These are phyloP conservation scores for Petunia axillaris DNA, from an alignment of 257 asterid species.

Conservation along the genomic window DNA sequence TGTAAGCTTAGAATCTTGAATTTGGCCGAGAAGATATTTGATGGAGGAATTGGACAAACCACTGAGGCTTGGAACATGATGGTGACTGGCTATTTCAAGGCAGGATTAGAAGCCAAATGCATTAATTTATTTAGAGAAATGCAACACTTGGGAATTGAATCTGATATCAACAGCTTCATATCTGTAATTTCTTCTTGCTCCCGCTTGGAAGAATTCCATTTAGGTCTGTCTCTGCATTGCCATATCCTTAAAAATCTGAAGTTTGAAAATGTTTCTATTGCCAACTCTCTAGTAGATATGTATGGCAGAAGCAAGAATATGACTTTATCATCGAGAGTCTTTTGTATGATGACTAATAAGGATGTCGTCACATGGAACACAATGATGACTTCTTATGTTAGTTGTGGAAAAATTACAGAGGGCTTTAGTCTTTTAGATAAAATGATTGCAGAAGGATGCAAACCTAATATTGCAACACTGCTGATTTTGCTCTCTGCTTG, in stretches of 20 bases:
- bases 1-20: conserved; percentile 56
- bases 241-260: conserved; percentile 40
- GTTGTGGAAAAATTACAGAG: conserved; percentile 47
- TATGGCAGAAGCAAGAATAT: conserved; percentile 61
- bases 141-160: conserved; percentile 53
- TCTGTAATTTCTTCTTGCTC: conserved; percentile 70
- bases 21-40: conserved; percentile 53
- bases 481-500: conserved; percentile 65
- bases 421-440: conserved; percentile 57
- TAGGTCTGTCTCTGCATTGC: conserved; percentile 71
- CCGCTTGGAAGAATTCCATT: conserved; percentile 43
- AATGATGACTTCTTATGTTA: conserved; percentile 56
- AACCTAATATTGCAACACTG: conserved; percentile 64
- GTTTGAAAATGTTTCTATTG: conserved; percentile 47
- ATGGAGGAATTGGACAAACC: conserved; percentile 38
- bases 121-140: conserved; percentile 59
- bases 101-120: conserved; percentile 59
- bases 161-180: conserved; percentile 47
- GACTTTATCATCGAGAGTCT: conserved; percentile 48
- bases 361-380: conserved; percentile 67
- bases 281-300: conserved; percentile 75
- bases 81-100: conserved; percentile 57
- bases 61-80: conserved; percentile 65
- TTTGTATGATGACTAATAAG: conserved; percentile 38
- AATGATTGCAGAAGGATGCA: conserved; percentile 52